Evolutionary conservation across 139 green algal species (phyloP).

Genomic region (Volvox africanus): DNA sequence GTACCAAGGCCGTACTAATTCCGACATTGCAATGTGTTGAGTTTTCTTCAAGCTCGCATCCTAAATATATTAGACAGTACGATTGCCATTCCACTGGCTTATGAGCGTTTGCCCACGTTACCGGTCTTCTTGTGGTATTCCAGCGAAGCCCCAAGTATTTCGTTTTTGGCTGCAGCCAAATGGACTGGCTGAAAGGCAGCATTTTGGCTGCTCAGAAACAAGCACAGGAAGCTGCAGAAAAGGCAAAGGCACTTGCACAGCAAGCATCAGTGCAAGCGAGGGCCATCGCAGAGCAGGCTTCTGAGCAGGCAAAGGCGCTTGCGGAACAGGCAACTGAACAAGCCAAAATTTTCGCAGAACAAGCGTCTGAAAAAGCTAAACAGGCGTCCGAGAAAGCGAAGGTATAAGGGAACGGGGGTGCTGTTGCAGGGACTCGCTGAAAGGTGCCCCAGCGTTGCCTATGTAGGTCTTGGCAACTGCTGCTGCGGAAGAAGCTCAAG

Average conservation of each 20-base stretch:
- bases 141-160: no score
- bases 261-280: slow-evolving; percentile 38
- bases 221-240: slow-evolving; percentile 34
- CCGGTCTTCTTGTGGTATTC: no score
- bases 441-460: no score
- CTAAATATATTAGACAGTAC: no score
- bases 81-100: no score
- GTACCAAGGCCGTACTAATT: no score
- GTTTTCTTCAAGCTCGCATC: no score
- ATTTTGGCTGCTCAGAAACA: slow-evolving; percentile 43
- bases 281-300: slow-evolving; percentile 33
- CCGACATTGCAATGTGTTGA: no score
- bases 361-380: slow-evolving; percentile 13
- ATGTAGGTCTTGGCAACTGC: slow-evolving; percentile 22
- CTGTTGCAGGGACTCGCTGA: no score
- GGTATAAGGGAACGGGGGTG: neutral
- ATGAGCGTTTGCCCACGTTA: no score
- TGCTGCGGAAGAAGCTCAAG: slow-evolving; percentile 38
- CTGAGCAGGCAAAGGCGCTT: slow-evolving; percentile 39
- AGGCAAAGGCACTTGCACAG: slow-evolving; percentile 10
- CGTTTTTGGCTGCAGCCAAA: neutral
- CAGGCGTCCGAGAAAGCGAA: slow-evolving; percentile 20
- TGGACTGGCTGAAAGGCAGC: slow-evolving; percentile 44
- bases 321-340: slow-evolving; percentile 9
- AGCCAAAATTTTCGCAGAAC: slow-evolving; percentile 22